Base-by-base conservation (phyloP, 75 land plant species). In the Picea sitchensis region DNA sequence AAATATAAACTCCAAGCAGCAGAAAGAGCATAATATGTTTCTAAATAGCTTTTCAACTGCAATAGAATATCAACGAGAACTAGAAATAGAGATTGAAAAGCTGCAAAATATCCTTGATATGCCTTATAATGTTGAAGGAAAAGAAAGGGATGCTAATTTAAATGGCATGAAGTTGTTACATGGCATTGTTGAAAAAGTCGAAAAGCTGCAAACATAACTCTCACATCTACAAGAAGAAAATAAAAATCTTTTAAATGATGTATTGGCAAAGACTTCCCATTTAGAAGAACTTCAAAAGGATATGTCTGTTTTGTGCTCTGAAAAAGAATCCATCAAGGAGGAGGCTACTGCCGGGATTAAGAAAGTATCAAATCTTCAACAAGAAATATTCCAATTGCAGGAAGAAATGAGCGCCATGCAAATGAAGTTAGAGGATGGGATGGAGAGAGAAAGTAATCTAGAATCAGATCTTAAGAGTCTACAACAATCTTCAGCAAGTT, bases 201-300 rank as follows among this genome's bases (percentile, higher is more conserved):
- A 26, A 26, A 26, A 26, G 26, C 26, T 26, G 0, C 26, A 26
- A 26, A 26, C 26, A 26, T 0, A 26, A 26, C 26, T 26, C 26
- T 26, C 26, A 26, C 26, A 26, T 26, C 26, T 26, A 26, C 26
- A 26, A 26, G 26, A 26, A 26, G 26, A 26, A 26, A 26, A 26
- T 26, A 26, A 26, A 26, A 26, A 26, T 0, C 0, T 82, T 51
- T n/a, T 81, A 7, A 23, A 84, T 60, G 91, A 92, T 82, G 77
- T 63, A 23, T 78, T 80, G 20, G 73, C 84, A 73, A 41, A 63
- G 59, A 61, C 47, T 23, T 62, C 84, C 18, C 68, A 87, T 44
- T 31, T 91, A 31, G 54, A 81, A 76, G 84, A 91, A 77, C 77
- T 89, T n/a, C 76, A 76, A 79, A 21, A 61, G n/a, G 86, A 84